Percentiles rank a stretch among this genome's conserved stretches.
Evolutionary conservation across 23 red algal genomes (phyloP).

Genomic region (Gracilariopsis chorda): DNA sequence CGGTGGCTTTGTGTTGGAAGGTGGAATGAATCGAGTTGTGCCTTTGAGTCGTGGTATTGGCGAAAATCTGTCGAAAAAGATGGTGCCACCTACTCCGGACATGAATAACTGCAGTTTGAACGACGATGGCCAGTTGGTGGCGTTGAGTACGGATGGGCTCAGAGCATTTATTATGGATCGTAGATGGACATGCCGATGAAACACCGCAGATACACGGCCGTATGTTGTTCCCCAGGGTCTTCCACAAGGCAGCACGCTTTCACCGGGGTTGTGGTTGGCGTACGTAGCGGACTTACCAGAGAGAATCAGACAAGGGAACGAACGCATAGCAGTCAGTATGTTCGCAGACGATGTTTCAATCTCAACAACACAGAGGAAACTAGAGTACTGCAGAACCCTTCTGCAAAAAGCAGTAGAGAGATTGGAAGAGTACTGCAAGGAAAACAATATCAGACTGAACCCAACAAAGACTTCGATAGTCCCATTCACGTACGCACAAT

Average conservation of each 20-base stretch:
- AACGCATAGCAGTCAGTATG: too few species aligned
- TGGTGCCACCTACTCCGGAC: constrained; percentile 65
- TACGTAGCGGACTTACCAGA: too few species aligned
- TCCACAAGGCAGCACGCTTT: too few species aligned
- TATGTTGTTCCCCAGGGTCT: too few species aligned
- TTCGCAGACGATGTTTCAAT: too few species aligned
- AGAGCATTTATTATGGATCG: constrained; percentile 33
- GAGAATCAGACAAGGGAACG: too few species aligned
- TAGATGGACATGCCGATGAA: too few species aligned
- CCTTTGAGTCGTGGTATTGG: constrained; percentile 78
- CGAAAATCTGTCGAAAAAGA: constrained; percentile 51
- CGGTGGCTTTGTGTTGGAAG: constrained; percentile 59
- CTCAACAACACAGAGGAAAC: background rate
- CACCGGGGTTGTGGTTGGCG: too few species aligned
- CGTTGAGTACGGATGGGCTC: constrained; percentile 76
- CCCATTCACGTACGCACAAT: background rate
- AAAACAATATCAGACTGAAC: background rate
- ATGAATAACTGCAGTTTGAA: background rate
- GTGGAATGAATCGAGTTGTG: constrained; percentile 65
- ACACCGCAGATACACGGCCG: too few species aligned
- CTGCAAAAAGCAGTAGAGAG: background rate
- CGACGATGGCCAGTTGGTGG: constrained; percentile 31
- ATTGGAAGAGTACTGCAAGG: background rate
- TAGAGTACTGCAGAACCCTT: background rate
- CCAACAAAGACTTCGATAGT: background rate